Evolutionary conservation across 2,329 filamentous ascomycete species (phyloP).

Genomic region (Coniochaeta sp.): DNA sequence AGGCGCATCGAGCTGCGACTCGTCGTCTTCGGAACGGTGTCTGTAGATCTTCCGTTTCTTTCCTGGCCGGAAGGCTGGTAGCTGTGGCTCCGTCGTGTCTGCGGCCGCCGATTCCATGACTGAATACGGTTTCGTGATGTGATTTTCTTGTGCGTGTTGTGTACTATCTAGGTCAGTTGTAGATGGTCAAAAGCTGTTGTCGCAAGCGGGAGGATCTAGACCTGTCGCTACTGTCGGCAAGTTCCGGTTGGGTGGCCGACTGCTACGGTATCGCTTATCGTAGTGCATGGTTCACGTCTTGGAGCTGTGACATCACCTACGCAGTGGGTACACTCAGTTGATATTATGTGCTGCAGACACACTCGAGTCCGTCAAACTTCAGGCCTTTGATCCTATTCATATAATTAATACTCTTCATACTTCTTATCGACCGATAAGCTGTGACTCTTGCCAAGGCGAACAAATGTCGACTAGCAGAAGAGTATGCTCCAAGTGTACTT

Average conservation of each 20-base stretch:
- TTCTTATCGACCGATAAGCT: background rate
- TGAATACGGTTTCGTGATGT: background rate
- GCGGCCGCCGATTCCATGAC: background rate
- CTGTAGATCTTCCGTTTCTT: conserved; percentile 56
- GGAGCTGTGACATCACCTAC: background rate
- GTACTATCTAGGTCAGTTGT: background rate
- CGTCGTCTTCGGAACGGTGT: conserved; percentile 32
- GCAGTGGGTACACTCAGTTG: background rate
- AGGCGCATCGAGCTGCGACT: conserved; percentile 3
- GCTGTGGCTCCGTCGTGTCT: conserved; percentile 12
- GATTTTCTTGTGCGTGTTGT: background rate
- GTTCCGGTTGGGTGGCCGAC: background rate
- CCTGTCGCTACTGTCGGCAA: background rate
- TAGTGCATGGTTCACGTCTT: background rate
- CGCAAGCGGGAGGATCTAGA: background rate
- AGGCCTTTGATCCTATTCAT: background rate
- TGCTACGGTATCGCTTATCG: background rate
- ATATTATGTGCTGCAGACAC: background rate
- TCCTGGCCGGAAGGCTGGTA: conserved; percentile 43
- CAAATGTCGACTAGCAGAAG: background rate
- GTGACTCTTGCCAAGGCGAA: background rate
- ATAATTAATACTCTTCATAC: too few relatives aligned
- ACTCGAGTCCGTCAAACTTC: background rate
- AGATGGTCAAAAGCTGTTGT: too few relatives aligned
- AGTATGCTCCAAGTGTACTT: background rate